phyloP scores from a whole-genome alignment of 345 rosid genomes.

The Melaleuca quinquenervia region DNA sequence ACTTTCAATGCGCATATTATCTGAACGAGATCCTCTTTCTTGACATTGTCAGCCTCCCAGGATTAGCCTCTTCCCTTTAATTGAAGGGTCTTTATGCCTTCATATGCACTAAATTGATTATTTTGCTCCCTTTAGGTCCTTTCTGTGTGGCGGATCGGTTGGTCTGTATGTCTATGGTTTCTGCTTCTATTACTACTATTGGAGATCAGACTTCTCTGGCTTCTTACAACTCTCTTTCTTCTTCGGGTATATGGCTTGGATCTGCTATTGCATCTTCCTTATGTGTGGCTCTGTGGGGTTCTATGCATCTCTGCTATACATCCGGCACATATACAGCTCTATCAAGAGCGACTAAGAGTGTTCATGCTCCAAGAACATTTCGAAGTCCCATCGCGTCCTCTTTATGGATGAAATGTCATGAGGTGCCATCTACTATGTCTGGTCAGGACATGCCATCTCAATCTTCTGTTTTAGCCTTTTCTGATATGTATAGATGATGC shows the following conservation, averaged over 20 bases:
- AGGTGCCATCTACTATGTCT: neutral
- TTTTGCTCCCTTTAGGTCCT: conserved; percentile 32
- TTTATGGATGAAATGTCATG: neutral
- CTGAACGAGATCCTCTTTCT: neutral
- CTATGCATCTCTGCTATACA: conserved; percentile 52
- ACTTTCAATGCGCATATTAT: neutral
- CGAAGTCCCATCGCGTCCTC: neutral
- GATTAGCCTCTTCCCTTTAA: neutral
- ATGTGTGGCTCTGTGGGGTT: conserved; percentile 73
- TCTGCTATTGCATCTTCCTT: conserved; percentile 70
- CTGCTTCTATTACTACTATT: conserved; percentile 57
- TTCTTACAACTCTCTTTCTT: conserved; percentile 81
- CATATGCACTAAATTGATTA: neutral
- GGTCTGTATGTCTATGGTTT: conserved; percentile 58
- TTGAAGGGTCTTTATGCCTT: neutral
- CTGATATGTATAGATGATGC: neutral
- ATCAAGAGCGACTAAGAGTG: conserved; percentile 61
- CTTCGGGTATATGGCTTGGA: conserved; percentile 86
- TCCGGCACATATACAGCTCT: conserved; percentile 72
- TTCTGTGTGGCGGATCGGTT: conserved; percentile 71
- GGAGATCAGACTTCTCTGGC: conserved; percentile 65
- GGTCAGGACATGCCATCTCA: neutral
- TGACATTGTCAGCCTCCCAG: neutral
- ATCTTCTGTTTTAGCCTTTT: neutral
- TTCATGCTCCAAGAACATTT: neutral